A percentile compares a stretch with the other conserved stretches of the same genome.
These are phyloP conservation scores for Ustilago nuda DNA, from an alignment of 1,284 basidiomycete species.

Conservation along the genomic window DNA sequence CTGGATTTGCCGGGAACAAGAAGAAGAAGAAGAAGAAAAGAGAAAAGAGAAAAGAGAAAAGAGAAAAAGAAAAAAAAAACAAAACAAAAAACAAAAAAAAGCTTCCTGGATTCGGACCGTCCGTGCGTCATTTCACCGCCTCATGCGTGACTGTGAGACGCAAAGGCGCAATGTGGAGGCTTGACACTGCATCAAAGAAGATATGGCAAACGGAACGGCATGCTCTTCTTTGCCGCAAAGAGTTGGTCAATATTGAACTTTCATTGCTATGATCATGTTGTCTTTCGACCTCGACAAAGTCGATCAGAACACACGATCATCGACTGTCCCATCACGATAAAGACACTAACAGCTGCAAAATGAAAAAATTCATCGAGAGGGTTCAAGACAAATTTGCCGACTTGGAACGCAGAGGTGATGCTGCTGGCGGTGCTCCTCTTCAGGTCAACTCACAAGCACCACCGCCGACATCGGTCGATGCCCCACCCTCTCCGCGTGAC, in stretches of 20 bases:
- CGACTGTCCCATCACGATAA: not conserved
- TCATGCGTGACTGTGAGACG: not conserved
- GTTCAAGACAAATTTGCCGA: slow-evolving; percentile 38
- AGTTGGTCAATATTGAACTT: not conserved
- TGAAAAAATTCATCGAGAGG: slow-evolving; percentile 50
- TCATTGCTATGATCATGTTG: not conserved
- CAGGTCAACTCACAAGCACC: slow-evolving; percentile 22
- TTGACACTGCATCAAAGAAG: slow-evolving; percentile 5
- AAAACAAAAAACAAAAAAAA: not conserved
- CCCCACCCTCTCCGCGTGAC: slow-evolving; percentile 61
- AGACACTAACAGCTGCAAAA: slow-evolving; percentile 4
- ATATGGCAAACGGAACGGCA: not conserved
- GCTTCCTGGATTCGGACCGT: not conserved
- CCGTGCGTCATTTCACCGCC: not conserved
- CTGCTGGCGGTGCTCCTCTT: not conserved
- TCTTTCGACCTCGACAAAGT: not conserved
- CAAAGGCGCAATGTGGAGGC: not conserved
- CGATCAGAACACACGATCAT: not conserved
- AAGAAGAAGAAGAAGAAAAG: too few relatives aligned
- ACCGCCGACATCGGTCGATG: slow-evolving; percentile 34
- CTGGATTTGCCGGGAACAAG: too few relatives aligned
- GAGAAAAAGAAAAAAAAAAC: too few relatives aligned
- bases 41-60: too few relatives aligned
- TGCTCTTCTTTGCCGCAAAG: not conserved
- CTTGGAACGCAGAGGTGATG: slow-evolving; percentile 5